Evolutionary conservation across 257 asterid genomes (phyloP), one percentile per base, ranked within the genome.

Genomic region (Nicotiana tomentosiformis): DNA sequence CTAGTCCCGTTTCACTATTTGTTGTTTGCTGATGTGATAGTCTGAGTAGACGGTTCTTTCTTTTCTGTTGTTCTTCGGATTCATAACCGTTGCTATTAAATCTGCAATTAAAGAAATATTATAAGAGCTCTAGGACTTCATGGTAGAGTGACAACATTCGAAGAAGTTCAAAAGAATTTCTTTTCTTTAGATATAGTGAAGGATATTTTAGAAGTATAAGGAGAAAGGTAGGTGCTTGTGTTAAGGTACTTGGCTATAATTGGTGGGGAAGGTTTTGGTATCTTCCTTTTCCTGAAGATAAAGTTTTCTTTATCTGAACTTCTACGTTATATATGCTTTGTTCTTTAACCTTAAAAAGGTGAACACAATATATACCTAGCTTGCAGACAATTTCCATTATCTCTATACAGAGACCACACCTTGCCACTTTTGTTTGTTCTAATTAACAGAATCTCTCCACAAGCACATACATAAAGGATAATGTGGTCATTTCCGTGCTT

Each of bases 241-340:
- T 65, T 20, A 61, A 86, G 91, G 91, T 88, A 74, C 91, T 91
- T 88, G 65, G 92, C 26, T 81, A 15, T 77, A 66, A 82, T 87
- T 84, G 81, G 88, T 65, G 89, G 94, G 90, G 90, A 90, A 91
- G 98, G 97, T 89, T 92, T 92, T 88, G 93, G 98, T 87, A 92
- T 91, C 93, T 92, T 84, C 92, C 87, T 90, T 92, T 87, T 17
- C 94, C 95, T 83, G 46, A 77, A 88, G n/a, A 88, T 84, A 90
- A 93, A 93, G 97, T 82, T 16, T 91, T 88, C 93, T 87, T 87
- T 49, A 30, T 10, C 1, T 46, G 23, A 72, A 46, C 79, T 23
- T 72, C 37, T 49, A 12, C 51, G 5, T 49, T 49, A 49, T 32
- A 32, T 32, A 32, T 74, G 62, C 57, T 26, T 43, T 74, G 26